Evolutionary conservation across 2,329 filamentous ascomycete species (phyloP), one percentile per base, ranked within the genome.

Genomic region (Penicillium sp.): DNA sequence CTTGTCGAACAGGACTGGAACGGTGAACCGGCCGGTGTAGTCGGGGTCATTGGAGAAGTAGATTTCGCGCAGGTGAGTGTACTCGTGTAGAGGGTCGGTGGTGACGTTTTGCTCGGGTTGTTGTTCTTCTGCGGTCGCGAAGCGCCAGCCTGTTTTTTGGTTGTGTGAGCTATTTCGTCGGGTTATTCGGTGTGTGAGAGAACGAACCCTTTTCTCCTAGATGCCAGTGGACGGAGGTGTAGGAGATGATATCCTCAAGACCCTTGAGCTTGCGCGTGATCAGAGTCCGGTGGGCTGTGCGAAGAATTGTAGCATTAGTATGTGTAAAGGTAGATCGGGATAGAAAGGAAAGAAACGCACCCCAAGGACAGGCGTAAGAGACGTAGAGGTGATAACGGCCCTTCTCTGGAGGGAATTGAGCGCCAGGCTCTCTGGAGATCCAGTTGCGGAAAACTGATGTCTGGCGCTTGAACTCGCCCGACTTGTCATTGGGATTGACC

Each of bases 311-410:
- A n/a, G n/a, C n/a, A n/a, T n/a, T n/a, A n/a, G n/a, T n/a, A n/a
- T n/a, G n/a, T n/a, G n/a, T n/a, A n/a, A n/a, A n/a, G 70, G 21
- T 48, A 31, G 22, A 50, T 62, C n/a, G n/a, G n/a, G n/a, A n/a
- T n/a, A n/a, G n/a, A n/a, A n/a, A n/a, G n/a, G n/a, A n/a, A n/a
- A n/a, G n/a, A n/a, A n/a, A n/a, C n/a, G n/a, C n/a, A 78, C 76
- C 84, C 90, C 90, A 96, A 4, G 90, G 90, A 70, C 90, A 96
- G 7, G 90, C 90, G 70, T 95, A 95, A 62, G 85, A 91, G 58
- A 95, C 85, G 66, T 91, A 98, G 61, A 98, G 81, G 72, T 98
- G 93, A 69, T 98, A 98, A 48, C 93, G 80, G 46, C 80, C 88
- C 72, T 87, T 88, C 72, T 97, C 91, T 1, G 88, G 80, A 5